Evolutionary conservation across 2,329 filamentous ascomycete genomes (phyloP).

Genomic region (Penicillium fuscoglaucum): DNA sequence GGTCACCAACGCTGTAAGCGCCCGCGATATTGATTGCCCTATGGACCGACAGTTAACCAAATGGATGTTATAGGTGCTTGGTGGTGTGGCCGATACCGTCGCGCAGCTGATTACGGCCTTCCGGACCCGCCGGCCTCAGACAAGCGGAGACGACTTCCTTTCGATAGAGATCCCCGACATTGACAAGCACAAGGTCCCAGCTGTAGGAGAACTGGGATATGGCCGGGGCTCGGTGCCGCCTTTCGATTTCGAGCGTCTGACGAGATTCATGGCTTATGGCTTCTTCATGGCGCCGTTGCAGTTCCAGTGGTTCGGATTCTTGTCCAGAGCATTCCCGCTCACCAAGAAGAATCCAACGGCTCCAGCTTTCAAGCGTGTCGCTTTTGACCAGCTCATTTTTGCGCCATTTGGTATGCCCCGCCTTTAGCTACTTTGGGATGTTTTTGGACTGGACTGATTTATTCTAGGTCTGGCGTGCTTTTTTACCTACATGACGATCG

Average conservation of each 20-base stretch:
- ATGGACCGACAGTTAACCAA: conserved; percentile 13
- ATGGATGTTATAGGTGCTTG: conserved; percentile 61
- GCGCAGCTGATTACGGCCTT: conserved; percentile 89
- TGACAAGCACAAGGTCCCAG: conserved; percentile 72
- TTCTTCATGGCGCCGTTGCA: conserved; percentile 95
- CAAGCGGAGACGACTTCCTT: conserved; percentile 64
- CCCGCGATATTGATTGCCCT: not conserved
- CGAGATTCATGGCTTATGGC: conserved; percentile 94
- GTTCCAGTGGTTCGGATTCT: conserved; percentile 92
- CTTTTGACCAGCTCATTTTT: conserved; percentile 89
- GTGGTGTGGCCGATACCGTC: conserved; percentile 93
- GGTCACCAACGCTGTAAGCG: conserved; percentile 86
- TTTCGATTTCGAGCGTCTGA: conserved; percentile 93
- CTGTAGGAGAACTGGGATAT: conserved; percentile 66
- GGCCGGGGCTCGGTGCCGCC: conserved; percentile 67
- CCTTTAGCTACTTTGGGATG: not conserved
- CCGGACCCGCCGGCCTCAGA: conserved; percentile 60
- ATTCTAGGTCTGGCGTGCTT: conserved; percentile 71
- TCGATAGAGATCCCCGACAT: conserved; percentile 88
- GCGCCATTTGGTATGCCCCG: conserved; percentile 70
- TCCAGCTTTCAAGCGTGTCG: conserved; percentile 85
- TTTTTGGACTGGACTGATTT: conserved; percentile 9
- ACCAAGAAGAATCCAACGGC: conserved; percentile 71
- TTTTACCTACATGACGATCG: conserved; percentile 94
- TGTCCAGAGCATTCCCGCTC: conserved; percentile 79